phyloP scores from a whole-genome alignment of 257 asterid species.

The Dorcoceras hygrometricum region DNA sequence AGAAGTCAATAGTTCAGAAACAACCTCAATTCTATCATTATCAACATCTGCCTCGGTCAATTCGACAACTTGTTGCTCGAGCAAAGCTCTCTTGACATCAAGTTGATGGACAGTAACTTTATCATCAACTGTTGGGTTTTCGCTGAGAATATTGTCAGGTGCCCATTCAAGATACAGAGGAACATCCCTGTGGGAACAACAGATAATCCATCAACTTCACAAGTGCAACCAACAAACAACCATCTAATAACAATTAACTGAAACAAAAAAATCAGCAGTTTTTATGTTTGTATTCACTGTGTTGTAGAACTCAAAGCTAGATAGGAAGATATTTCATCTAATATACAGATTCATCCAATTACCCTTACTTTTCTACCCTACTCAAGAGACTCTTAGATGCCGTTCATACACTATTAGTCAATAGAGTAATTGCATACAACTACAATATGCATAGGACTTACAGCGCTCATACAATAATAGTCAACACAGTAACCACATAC shows the following conservation, averaged over 20 bases:
- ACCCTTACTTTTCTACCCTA: no score
- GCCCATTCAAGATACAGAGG: constrained; percentile 98
- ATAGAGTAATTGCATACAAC: not conserved
- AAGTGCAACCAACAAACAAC: constrained; percentile 21
- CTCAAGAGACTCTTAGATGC: not conserved
- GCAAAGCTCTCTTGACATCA: constrained; percentile 47
- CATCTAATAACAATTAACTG: constrained; percentile 1
- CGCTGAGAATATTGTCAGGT: constrained; percentile 72
- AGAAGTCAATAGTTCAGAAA: constrained; percentile 14
- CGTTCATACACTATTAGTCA: not conserved
- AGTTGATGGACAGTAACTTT: constrained; percentile 41
- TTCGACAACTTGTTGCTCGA: constrained; percentile 63
- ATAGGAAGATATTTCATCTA: no score
- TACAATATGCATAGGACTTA: no score
- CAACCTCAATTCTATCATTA: constrained; percentile 90
- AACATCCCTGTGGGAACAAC: constrained; percentile 57
- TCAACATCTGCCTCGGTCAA: constrained; percentile 58
- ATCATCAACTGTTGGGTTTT: constrained; percentile 38
- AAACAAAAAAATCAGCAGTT: not conserved
- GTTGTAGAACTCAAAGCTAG: not conserved
- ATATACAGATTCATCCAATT: not conserved
- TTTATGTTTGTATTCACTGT: not conserved
- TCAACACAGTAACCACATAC: no score
- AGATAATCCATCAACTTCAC: constrained; percentile 17
- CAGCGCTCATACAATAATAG: no score